A percentile compares a stretch with the other conserved stretches of the same genome.
phyloP scores from a whole-genome alignment of 257 asterid species.

The Fraxinus cuspidata region DNA sequence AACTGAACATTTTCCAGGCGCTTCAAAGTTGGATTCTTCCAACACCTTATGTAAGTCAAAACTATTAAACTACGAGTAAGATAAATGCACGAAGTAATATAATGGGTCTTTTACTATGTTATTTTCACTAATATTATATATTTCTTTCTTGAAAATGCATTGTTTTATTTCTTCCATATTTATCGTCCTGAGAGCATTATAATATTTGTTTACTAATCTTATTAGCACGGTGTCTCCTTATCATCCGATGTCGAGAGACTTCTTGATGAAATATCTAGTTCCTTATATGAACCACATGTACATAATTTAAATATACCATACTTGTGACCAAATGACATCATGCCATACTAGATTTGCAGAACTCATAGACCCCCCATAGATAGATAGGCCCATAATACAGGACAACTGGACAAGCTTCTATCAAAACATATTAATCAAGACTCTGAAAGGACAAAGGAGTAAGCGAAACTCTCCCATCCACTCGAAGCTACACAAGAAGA shows the following conservation, averaged over 20 bases:
- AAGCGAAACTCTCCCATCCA: not conserved
- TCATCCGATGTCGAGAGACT: not conserved
- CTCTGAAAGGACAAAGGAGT: not conserved
- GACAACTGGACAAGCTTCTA: not conserved
- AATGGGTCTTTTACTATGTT: not conserved
- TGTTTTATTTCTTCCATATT: not conserved
- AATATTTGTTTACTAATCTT: not conserved
- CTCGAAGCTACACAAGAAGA: constrained; percentile 2
- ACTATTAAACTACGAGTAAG: not conserved
- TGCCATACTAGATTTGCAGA: not conserved
- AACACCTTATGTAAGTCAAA: constrained; percentile 18
- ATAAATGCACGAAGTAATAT: not conserved
- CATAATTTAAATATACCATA: not conserved
- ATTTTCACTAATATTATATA: not conserved
- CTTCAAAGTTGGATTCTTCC: not conserved
- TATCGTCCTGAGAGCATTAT: not conserved
- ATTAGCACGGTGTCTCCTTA: not conserved
- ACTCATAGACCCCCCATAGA: not conserved
- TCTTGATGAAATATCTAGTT: not conserved
- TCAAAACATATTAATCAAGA: not conserved
- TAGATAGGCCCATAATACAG: not conserved
- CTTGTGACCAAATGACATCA: not conserved
- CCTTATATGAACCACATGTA: not conserved
- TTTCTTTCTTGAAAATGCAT: not conserved
- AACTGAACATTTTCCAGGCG: not conserved